phyloP scores from a whole-genome alignment of 345 rosid species.

The Carallia pectinifolia region DNA sequence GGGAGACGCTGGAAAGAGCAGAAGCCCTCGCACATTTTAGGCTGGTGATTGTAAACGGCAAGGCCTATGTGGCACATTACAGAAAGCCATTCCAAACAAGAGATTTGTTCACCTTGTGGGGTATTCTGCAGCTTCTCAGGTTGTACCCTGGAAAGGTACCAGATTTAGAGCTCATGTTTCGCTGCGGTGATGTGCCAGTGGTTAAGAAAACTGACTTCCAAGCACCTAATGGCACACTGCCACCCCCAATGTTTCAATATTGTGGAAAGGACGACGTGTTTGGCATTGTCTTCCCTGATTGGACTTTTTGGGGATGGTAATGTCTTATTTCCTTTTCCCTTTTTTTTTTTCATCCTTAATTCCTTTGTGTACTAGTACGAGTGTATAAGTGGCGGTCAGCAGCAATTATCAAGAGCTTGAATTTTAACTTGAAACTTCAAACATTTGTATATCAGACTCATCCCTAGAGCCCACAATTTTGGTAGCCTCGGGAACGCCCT shows the following conservation, averaged over 20 bases:
- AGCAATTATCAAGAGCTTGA: too few relatives aligned
- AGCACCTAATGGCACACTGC: constrained; percentile 23
- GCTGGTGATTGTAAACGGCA: constrained; percentile 42
- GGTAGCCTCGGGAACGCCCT: too few relatives aligned
- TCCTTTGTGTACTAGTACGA: not conserved
- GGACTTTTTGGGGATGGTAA: constrained; percentile 89
- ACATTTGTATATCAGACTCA: too few relatives aligned
- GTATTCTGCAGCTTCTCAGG: constrained; percentile 65
- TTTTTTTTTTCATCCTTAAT: not conserved
- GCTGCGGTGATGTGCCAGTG: constrained; percentile 42
- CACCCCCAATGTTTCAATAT: constrained; percentile 67
- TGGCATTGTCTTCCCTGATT: constrained; percentile 61
- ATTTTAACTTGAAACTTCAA: too few relatives aligned
- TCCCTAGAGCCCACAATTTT: too few relatives aligned
- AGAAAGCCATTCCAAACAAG: constrained; percentile 48
- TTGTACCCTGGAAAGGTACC: constrained; percentile 62
- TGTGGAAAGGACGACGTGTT: constrained; percentile 41
- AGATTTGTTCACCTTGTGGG: constrained; percentile 66
- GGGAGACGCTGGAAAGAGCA: constrained; percentile 46
- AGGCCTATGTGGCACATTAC: constrained; percentile 47
- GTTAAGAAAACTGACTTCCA: constrained; percentile 30
- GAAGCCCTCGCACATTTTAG: constrained; percentile 44
- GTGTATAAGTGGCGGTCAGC: not conserved
- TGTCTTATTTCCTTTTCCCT: not conserved
- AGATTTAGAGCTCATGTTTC: constrained; percentile 62